Percentiles rank a stretch among this genome's conserved stretches.
phyloP scores from a whole-genome alignment of 352 stramenopile genomes.

The Phytophthora boehmeriae region DNA sequence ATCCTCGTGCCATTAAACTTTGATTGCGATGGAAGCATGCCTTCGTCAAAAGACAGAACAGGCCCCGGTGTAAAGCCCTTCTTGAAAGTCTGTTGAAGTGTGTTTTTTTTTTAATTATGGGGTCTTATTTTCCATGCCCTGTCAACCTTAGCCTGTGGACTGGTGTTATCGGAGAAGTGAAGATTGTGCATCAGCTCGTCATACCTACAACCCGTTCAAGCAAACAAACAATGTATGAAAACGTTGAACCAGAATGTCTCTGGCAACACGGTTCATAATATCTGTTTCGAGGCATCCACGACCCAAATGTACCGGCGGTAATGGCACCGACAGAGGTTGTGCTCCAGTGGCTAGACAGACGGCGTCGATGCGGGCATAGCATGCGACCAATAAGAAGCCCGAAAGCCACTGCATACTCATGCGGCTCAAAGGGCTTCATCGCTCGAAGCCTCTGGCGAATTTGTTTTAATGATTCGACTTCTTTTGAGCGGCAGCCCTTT shows the following conservation, averaged over 20 bases:
- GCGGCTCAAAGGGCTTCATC: too few species aligned
- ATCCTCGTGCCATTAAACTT: conserved; percentile 10
- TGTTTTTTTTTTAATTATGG: background rate
- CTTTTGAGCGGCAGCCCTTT: too few species aligned
- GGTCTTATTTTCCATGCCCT: conserved; percentile 9
- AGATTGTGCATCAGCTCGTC: conserved; percentile 8
- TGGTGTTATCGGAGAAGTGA: background rate
- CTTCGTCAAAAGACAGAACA: conserved; percentile 10
- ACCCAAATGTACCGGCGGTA: conserved; percentile 4
- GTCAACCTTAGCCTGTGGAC: background rate
- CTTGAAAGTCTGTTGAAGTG: conserved; percentile 1
- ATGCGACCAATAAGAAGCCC: conserved; percentile 2
- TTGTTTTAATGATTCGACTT: background rate
- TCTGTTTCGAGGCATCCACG: background rate
- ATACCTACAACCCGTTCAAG: too few species aligned
- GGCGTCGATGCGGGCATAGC: conserved; percentile 1
- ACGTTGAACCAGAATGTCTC: too few species aligned
- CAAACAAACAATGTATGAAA: too few species aligned
- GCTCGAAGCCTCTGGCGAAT: too few species aligned
- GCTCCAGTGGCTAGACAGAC: conserved; percentile 3
- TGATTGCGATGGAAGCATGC: conserved; percentile 11
- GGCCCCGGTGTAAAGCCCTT: background rate
- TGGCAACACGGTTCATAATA: too few species aligned
- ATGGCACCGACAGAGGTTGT: background rate
- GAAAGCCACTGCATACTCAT: background rate